Conservation (phyloP, 352 stramenopile genomes). For the Globisporangium uncinulatum region DNA sequence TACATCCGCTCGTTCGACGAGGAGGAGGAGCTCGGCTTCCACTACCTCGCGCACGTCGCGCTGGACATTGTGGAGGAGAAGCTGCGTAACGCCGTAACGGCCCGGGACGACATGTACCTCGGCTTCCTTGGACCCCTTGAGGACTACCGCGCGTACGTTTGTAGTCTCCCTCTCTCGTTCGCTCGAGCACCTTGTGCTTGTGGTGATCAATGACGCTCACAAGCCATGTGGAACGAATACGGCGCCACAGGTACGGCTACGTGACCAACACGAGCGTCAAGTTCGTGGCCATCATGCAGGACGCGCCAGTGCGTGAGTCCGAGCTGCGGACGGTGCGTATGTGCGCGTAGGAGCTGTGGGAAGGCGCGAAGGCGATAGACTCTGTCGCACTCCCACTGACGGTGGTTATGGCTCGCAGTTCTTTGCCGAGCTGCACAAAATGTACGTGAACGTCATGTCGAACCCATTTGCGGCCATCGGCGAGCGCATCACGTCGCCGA, state of each 20-base stretch:
- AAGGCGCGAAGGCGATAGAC: not conserved
- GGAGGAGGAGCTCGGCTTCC: slow-evolving; percentile 81
- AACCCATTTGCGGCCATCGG: slow-evolving; percentile 81
- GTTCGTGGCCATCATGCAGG: slow-evolving; percentile 73
- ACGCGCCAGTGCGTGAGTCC: slow-evolving; percentile 66
- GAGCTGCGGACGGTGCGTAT: slow-evolving; percentile 63
- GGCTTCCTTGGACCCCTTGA: slow-evolving; percentile 81
- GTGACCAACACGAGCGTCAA: slow-evolving; percentile 86
- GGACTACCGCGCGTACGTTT: slow-evolving; percentile 70
- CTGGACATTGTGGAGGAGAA: slow-evolving; percentile 85
- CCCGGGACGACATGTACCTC: slow-evolving; percentile 85
- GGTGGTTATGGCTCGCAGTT: slow-evolving; percentile 31
- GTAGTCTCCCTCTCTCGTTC: too few relatives aligned
- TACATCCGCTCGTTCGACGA: slow-evolving; percentile 82
- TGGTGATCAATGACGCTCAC: not conserved
- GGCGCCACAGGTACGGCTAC: slow-evolving; percentile 52
- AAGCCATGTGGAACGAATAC: not conserved
- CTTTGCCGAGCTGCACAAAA: slow-evolving; percentile 74
- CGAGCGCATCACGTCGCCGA: slow-evolving; percentile 73
- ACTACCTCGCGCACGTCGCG: slow-evolving; percentile 83
- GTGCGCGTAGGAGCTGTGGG: not conserved
- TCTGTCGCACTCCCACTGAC: not conserved
- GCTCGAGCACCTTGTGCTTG: not conserved
- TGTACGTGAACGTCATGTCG: slow-evolving; percentile 85
- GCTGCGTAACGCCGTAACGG: slow-evolving; percentile 33